A percentile compares a stretch with the other conserved stretches of the same genome.
These are phyloP conservation scores for Polytrichum commune DNA, from an alignment of 225 moss, liverwort and hornwort genomes.

Conservation along the genomic window DNA sequence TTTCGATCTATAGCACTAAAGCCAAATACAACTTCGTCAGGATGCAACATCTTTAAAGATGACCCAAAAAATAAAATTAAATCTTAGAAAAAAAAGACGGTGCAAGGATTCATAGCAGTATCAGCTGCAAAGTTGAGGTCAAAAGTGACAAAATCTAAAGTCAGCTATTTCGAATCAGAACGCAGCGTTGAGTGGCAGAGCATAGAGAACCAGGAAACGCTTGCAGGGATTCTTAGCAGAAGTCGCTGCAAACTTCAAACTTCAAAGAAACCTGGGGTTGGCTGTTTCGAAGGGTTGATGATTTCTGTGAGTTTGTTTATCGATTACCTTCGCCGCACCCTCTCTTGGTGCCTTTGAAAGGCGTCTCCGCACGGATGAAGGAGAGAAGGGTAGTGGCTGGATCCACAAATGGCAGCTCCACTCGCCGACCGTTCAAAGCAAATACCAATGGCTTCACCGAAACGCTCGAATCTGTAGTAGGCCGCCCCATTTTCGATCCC, in stretches of 20 bases:
- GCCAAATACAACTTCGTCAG: no score
- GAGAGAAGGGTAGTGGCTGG: slow-evolving; percentile 67
- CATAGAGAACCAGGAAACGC: neutral
- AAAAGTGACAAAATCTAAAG: no score
- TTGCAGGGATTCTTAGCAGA: neutral
- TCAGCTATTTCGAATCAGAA: no score
- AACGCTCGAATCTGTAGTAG: neutral
- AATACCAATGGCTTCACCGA: slow-evolving; percentile 47
- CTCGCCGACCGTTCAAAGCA: slow-evolving; percentile 70
- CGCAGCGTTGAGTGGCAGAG: no score
- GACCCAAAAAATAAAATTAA: no score
- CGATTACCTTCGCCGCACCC: slow-evolving; percentile 74
- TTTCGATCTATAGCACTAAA: no score
- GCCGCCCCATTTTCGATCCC: slow-evolving; percentile 6
- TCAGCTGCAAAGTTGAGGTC: no score
- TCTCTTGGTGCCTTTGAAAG: slow-evolving; percentile 63
- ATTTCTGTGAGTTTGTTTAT: neutral
- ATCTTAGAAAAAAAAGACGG: no score
- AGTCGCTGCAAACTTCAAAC: neutral
- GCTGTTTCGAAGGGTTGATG: neutral
- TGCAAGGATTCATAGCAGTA: no score
- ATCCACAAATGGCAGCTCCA: slow-evolving; percentile 63
- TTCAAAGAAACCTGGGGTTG: neutral
- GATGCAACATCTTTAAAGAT: no score
- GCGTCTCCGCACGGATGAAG: slow-evolving; percentile 54